Evolutionary conservation across 495 filamentous ascomycete species (phyloP), one percentile per base, ranked within the genome.

Genomic region (Aspergillus asperescens): DNA sequence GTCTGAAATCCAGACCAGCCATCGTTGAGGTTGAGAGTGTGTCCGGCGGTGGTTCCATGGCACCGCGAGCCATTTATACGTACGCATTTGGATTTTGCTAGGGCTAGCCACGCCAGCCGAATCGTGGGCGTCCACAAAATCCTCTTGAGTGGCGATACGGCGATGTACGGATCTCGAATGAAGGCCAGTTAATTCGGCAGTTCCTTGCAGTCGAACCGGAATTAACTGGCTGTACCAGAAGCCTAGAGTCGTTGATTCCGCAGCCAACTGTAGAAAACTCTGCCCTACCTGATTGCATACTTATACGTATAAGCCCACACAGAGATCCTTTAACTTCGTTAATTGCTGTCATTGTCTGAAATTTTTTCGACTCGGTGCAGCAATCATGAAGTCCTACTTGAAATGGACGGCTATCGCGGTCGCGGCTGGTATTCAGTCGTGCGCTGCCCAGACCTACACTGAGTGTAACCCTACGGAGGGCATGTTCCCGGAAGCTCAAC

Each of bases 381-480:
- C n/a, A n/a, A n/a, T 5, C 4, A 53, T 53, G 50, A 46, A 31
- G 32, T 39, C 23, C 16, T 29, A 6, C 22, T 8, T 46, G 24
- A 25, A 32, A 18, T 54, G 32, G 42, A 31, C 40, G 3, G 51
- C 51, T n/a, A 5, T 54, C 16, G 51, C 51, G 5, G 42, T n/a
- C 22, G 32, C 42, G 10, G 23, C 32, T 15, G 32, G 32, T 1
- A 47, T 52, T 13, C 51, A 47, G 19, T 40, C 51, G 16, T 38
- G 29, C 22, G 16, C 20, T 3, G 57, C 73, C 7, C 75, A 77
- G 61, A 72, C 74, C 28, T 76, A 62, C 56, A 70, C 65, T 8
- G 52, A 63, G 29, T 76, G 73, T 59, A 67, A 76, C 58, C 73
- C 73, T 0, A 43, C 66, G 20, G 56, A 73, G 34, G 54, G 63